Evolutionary conservation across 441 rosid genomes (phyloP), one percentile per base, ranked within the genome.

Genomic region (Erodium trifolium): DNA sequence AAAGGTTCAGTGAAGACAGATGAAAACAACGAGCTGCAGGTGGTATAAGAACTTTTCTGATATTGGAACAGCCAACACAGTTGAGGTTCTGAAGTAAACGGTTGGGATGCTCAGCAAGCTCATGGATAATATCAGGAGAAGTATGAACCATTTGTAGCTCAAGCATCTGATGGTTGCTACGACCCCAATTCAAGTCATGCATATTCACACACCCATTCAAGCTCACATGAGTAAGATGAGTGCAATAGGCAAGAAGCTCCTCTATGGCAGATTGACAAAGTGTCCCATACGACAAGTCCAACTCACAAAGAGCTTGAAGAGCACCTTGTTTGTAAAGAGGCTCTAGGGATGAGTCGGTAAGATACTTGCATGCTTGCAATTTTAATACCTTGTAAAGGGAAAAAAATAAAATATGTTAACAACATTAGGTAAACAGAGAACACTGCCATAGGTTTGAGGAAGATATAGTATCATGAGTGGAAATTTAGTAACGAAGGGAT

Each of bases 281-380:
- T 67, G 97, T 83, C 69, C 96, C 94, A 79, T 92, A 90, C 16
- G 99, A 94, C 80, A 94, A 78, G 78, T 94, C 99, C 80, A 94
- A 82, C 76, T 87, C 97, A 77, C 79, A 83, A 62, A 94, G 98
- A 41, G 82, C 79, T 57, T 86, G 92, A 71, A 94, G 80, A 75
- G 98, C 96, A 68, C 87, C 87, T 72, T 82, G 81, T 82, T 83
- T 90, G 85, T 90, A 94, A 67, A 94, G 87, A 73, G 99, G 97
- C 85, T 92, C 98, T 80, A 94, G 70, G 67, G 99, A 86, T 3
- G 86, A 78, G 81, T 94, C 89, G 3, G 86, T 80, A 29, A 94
- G 97, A 83, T 85, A 87, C 76, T 94, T 94, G 89, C 99, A 94
- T 4, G 99, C 97, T 81, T 92, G 99, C 76, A 94, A 83, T 78